Evolutionary conservation across 768 basidiomycete species (phyloP).

Genomic region (Naganishia friedmannii): DNA sequence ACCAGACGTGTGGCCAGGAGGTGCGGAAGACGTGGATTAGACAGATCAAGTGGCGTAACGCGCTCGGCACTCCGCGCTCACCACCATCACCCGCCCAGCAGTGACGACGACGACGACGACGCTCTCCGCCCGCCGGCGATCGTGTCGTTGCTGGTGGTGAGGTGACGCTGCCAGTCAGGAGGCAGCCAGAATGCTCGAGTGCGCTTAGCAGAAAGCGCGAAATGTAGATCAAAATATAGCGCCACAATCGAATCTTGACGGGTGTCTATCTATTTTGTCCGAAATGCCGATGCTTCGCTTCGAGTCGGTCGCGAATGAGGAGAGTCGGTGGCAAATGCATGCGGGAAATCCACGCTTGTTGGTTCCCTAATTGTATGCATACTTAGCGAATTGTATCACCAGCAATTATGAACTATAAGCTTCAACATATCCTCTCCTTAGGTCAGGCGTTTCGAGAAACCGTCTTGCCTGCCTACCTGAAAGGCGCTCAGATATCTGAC

Average conservation of each 20-base stretch:
- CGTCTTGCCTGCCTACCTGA: too few relatives aligned
- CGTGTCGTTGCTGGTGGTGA: background rate
- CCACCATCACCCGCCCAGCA: background rate
- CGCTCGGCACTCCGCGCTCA: background rate
- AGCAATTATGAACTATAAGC: too few relatives aligned
- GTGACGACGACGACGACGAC: background rate
- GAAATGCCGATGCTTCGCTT: too few relatives aligned
- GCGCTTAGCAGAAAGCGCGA: background rate
- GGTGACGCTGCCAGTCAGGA: background rate
- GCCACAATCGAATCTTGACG: background rate
- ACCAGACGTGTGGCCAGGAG: background rate
- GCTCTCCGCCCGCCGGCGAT: constrained; percentile 7
- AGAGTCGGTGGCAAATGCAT: background rate
- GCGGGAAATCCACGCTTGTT: too few relatives aligned
- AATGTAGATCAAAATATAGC: background rate
- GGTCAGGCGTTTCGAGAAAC: too few relatives aligned
- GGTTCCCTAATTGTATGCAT: too few relatives aligned
- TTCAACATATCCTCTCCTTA: too few relatives aligned
- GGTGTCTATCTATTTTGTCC: background rate
- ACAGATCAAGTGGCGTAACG: background rate
- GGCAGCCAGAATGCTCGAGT: background rate
- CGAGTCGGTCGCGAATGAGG: background rate
- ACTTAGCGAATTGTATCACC: too few relatives aligned
- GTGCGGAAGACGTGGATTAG: background rate
- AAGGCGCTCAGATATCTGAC: too few relatives aligned